A percentile compares a stretch with the other conserved stretches of the same genome.
These are phyloP conservation scores for Eucalyptus urophylla DNA, from an alignment of 345 rosid genomes.

Conservation along the genomic window DNA sequence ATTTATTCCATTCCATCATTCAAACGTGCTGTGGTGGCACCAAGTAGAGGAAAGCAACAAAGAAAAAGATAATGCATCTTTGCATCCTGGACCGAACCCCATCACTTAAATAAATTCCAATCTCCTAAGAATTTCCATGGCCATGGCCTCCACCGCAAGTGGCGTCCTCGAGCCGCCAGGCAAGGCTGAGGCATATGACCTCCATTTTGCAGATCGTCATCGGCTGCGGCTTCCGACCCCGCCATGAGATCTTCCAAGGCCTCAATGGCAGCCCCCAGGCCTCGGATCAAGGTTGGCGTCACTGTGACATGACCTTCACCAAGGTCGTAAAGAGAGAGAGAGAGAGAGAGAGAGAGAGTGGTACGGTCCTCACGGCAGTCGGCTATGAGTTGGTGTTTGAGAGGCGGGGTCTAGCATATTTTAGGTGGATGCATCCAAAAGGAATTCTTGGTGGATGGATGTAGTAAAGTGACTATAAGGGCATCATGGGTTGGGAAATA, in stretches of 20 bases:
- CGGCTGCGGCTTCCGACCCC: no score
- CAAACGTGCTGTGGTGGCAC: neutral
- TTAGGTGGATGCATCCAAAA: neutral
- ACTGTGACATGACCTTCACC: neutral
- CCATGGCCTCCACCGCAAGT: neutral
- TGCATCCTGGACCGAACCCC: neutral
- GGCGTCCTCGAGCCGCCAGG: neutral
- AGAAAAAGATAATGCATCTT: neutral
- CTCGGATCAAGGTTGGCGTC: neutral
- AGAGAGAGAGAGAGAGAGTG: neutral
- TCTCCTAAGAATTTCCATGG: neutral
- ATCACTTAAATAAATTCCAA: neutral
- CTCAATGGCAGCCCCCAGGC: neutral
- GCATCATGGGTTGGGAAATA: neutral
- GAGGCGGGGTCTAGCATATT: neutral
- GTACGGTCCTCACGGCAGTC: neutral
- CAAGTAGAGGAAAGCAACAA: neutral
- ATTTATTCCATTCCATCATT: neutral
- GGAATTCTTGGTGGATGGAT: neutral
- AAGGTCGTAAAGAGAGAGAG: neutral
- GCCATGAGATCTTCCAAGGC: neutral
- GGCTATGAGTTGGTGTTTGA: neutral
- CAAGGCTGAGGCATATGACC: neutral
- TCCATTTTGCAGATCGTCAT: neutral
- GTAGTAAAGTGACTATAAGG: neutral